Base-by-base conservation (phyloP, 2,329 filamentous ascomycete species). In the Claviceps pazoutovae region DNA sequence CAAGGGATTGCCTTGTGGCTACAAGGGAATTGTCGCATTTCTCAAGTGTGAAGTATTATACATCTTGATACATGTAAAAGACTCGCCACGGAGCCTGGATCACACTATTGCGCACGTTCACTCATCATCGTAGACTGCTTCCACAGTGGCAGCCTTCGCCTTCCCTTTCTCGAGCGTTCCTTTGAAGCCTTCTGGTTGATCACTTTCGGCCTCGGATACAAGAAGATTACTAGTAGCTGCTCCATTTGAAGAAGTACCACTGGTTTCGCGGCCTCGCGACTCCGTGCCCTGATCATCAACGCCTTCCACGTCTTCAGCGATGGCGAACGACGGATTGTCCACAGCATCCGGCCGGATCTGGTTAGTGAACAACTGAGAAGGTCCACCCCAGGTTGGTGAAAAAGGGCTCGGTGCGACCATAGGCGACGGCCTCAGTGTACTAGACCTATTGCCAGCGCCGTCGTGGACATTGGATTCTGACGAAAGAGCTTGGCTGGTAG, bases 351-450 rank as follows among this genome's bases (percentile, higher is more conserved):
- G 43, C 26, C 61, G 59, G 41, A 60, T 51, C 17, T 63, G 63
- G 47, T 60, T 65, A 16, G 63, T 63, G 52, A 76, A 76, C 0
- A 77, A 62, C 58, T 76, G 75, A 16, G 72, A 68, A 2, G 71
- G 63, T 14, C 73, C 72, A 46, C 73, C 73, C 75, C 76, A 79
- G 52, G 70, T 72, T 5, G 75, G 74, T 53, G 70, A 60, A 21
- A 73, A 60, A 16, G 74, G 73, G 21, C 70, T 74, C 2, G 74
- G 74, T 4, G 74, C 70, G 14, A 74, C 69, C 16, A 77, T 71
- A 4, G 63, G 54, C 6, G 63, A 58, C 2, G 61, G 52, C 9
- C 65, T 19, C 56, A 49, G 21, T 51, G 49, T 19, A 49, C 51
- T 17, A 41, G 50, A 46, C 49, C 44, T 38, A 11, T 26, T 17